Evolutionary conservation across 306 rosid genomes (phyloP).

Genomic region (Delonix regia): DNA sequence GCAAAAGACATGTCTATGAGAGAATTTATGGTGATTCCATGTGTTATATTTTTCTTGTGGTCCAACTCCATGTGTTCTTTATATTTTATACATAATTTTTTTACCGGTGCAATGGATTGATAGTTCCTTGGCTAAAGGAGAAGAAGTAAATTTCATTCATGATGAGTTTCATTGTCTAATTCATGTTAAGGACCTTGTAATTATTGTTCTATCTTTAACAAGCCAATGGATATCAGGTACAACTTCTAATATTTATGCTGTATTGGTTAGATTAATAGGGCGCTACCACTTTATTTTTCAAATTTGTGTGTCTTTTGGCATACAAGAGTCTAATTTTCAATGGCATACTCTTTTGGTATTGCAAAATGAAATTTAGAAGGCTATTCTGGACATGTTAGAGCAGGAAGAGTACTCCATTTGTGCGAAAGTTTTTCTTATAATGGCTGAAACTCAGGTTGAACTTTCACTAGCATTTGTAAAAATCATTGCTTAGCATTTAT

Average conservation of each 20-base stretch:
- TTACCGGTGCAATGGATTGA: conserved; percentile 97
- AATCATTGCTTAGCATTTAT: neutral
- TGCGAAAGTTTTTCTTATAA: neutral
- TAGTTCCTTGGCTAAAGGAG: conserved; percentile 69
- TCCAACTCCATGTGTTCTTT: too few relatives aligned
- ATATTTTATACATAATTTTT: conserved; percentile 25
- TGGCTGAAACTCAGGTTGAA: neutral
- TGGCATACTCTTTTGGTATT: conserved; percentile 12
- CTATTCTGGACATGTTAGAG: neutral
- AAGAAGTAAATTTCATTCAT: conserved; percentile 60
- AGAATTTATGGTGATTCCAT: conserved; percentile 30
- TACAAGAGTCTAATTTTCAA: neutral
- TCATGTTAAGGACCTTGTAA: conserved; percentile 78
- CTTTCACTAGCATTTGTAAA: conserved; percentile 20
- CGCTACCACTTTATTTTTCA: neutral
- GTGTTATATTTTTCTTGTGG: too few relatives aligned
- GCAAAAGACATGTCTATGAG: conserved; percentile 21
- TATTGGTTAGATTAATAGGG: neutral
- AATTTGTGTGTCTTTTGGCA: neutral
- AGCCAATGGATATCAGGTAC: conserved; percentile 79
- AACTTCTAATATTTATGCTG: conserved; percentile 20
- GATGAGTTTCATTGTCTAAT: conserved; percentile 92
- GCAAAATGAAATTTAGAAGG: conserved; percentile 12
- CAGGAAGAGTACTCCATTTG: neutral
- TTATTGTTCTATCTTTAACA: conserved; percentile 59